These are phyloP conservation scores for Rusavskia elegans DNA, from an alignment of 495 filamentous ascomycete genomes.

Conservation along the genomic window DNA sequence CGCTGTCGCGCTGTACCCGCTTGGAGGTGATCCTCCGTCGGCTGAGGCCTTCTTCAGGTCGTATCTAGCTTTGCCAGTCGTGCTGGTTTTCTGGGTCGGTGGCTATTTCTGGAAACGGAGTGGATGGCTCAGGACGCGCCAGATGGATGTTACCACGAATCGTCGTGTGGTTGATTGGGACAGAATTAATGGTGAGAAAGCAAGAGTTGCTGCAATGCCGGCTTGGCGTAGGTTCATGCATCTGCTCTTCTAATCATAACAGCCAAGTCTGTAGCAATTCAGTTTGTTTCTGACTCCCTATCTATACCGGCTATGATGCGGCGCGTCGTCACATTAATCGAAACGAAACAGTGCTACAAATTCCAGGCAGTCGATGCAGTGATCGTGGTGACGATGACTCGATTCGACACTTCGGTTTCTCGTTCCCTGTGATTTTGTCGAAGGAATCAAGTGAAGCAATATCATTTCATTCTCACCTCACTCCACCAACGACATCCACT, in stretches of 20 bases:
- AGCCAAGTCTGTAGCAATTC: too few relatives aligned
- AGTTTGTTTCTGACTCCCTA: too few relatives aligned
- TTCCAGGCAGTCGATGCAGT: too few relatives aligned
- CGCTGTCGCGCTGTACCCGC: conserved; percentile 27
- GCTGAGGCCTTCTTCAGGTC: conserved; percentile 41
- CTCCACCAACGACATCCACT: too few relatives aligned
- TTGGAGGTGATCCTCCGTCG: conserved; percentile 22
- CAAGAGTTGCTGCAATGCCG: neutral
- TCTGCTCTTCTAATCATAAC: neutral
- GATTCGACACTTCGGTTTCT: too few relatives aligned
- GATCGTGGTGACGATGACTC: too few relatives aligned
- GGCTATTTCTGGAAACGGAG: conserved; percentile 46
- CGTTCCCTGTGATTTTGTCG: too few relatives aligned
- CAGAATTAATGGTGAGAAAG: neutral
- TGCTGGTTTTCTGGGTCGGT: conserved; percentile 33
- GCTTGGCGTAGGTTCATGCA: neutral
- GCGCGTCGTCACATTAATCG: too few relatives aligned
- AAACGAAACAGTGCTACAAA: too few relatives aligned
- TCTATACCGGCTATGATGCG: too few relatives aligned
- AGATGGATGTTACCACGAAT: conserved; percentile 51
- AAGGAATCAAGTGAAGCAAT: too few relatives aligned
- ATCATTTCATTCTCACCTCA: too few relatives aligned
- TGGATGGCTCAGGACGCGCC: conserved; percentile 32
- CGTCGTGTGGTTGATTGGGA: conserved; percentile 42
- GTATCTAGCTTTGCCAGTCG: conserved; percentile 42